These are phyloP conservation scores for Cercis canadensis DNA, from an alignment of 306 rosid species.

Conservation along the genomic window DNA sequence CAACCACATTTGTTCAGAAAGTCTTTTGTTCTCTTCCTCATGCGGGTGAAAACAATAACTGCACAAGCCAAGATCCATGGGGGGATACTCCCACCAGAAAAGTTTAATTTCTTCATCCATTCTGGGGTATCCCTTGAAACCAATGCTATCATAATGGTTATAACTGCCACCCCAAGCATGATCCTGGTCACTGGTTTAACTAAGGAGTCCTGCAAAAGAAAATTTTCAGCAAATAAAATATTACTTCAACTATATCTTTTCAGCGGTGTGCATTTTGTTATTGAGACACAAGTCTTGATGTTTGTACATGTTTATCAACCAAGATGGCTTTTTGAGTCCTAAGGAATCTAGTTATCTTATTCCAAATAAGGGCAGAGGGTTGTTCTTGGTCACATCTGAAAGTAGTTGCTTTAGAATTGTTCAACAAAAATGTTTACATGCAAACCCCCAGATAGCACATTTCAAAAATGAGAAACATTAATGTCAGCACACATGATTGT, in stretches of 20 bases:
- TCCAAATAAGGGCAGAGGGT: no score
- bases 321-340: neutral
- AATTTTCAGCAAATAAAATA: neutral
- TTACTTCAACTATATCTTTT: no score
- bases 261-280: no score
- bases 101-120: conserved; percentile 67
- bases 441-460: neutral
- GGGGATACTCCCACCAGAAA: conserved; percentile 67
- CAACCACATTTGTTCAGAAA: conserved; percentile 65
- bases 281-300: neutral
- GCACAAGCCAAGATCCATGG: conserved; percentile 92
- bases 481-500: neutral
- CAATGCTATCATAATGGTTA: conserved; percentile 66
- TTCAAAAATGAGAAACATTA: neutral
- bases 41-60: conserved; percentile 84
- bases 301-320: neutral
- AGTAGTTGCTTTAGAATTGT: neutral
- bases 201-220: conserved; percentile 70
- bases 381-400: neutral
- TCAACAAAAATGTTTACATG: neutral
- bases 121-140: conserved; percentile 62
- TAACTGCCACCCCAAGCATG: conserved; percentile 66
- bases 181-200: conserved; percentile 80
- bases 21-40: conserved; percentile 79
- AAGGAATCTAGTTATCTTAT: neutral